These are phyloP conservation scores for Meredithiella fracta DNA, from an alignment of 2,329 filamentous ascomycete species.

Conservation along the genomic window DNA sequence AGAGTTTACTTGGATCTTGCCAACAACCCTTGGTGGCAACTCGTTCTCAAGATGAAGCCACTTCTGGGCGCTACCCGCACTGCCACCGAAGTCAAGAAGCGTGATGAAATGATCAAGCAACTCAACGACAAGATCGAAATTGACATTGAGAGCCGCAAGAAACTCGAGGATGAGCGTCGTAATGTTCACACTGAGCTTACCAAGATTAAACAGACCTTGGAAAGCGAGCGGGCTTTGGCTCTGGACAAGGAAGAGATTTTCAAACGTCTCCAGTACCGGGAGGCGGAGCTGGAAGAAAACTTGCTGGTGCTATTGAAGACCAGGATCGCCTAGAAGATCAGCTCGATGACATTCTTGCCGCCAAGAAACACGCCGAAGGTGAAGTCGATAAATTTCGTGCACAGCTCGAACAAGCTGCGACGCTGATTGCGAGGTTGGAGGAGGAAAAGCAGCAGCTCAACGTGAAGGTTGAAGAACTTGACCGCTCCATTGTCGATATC, in stretches of 20 bases:
- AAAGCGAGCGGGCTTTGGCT: slow-evolving; percentile 88
- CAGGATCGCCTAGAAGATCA: slow-evolving; percentile 90
- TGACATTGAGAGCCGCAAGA: slow-evolving; percentile 58
- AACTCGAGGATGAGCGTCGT: slow-evolving; percentile 78
- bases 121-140: slow-evolving; percentile 69
- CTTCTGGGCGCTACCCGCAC: slow-evolving; percentile 82
- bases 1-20: slow-evolving; percentile 79
- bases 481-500: slow-evolving; percentile 53
- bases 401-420: slow-evolving; percentile 81
- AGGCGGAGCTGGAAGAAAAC: slow-evolving; percentile 85
- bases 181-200: slow-evolving; percentile 76
- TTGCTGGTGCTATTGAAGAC: slow-evolving; percentile 80
- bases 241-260: slow-evolving; percentile 99
- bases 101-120: slow-evolving; percentile 82
- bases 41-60: slow-evolving; percentile 89
- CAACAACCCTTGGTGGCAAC: slow-evolving; percentile 91
- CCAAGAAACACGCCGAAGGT: slow-evolving; percentile 76
- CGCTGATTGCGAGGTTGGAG: slow-evolving; percentile 73
- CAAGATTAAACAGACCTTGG: slow-evolving; percentile 80
- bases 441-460: slow-evolving; percentile 66
- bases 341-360: slow-evolving; percentile 70
- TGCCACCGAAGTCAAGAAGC: slow-evolving; percentile 82
- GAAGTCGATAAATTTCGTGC: slow-evolving; percentile 62
- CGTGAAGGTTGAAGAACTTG: slow-evolving; percentile 49
- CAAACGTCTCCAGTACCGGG: slow-evolving; percentile 82